Conservation (phyloP, 23 red algal genomes). For the Gracilaria gracilis region DNA sequence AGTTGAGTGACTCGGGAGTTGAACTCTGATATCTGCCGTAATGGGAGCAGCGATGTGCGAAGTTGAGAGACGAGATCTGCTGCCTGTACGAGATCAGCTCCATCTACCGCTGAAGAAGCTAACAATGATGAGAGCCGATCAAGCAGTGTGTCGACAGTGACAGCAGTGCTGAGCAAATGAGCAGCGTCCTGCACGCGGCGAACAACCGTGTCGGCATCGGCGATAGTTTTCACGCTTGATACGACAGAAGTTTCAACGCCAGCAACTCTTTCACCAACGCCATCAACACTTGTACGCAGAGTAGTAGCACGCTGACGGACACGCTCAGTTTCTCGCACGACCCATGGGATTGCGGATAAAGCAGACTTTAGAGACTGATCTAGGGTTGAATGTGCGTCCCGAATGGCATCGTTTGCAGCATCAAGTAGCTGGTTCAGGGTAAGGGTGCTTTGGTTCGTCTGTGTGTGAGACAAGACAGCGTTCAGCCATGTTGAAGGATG, state of each 20-base stretch:
- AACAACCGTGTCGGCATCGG: slow-evolving; percentile 75
- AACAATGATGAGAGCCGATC: slow-evolving; percentile 62
- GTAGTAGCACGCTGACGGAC: slow-evolving; percentile 70
- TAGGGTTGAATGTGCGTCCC: slow-evolving; percentile 48
- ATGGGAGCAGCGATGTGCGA: slow-evolving; percentile 48
- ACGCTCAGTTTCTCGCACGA: slow-evolving; percentile 70
- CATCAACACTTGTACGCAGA: slow-evolving; percentile 65
- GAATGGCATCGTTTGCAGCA: slow-evolving; percentile 32
- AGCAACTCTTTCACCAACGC: slow-evolving; percentile 73
- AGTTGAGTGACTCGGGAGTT: slow-evolving; percentile 44
- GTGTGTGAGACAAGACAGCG: slow-evolving; percentile 29
- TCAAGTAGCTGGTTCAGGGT: slow-evolving; percentile 25
- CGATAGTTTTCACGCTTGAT: slow-evolving; percentile 72
- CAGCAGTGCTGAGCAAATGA: slow-evolving; percentile 54
- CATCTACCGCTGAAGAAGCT: slow-evolving; percentile 55
- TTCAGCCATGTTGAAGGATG: slow-evolving; percentile 69
- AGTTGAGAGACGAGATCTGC: slow-evolving; percentile 75
- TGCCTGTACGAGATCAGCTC: slow-evolving; percentile 67
- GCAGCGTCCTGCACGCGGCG: slow-evolving; percentile 75
- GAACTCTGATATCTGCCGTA: slow-evolving; percentile 54
- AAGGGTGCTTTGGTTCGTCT: neutral
- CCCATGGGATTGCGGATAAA: slow-evolving; percentile 68
- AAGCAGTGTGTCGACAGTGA: slow-evolving; percentile 57
- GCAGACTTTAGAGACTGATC: slow-evolving; percentile 61
- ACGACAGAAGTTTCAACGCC: slow-evolving; percentile 73